Base-by-base conservation (phyloP, 169 alveolate genomes). In the Cryptosporidium bovis region DNA sequence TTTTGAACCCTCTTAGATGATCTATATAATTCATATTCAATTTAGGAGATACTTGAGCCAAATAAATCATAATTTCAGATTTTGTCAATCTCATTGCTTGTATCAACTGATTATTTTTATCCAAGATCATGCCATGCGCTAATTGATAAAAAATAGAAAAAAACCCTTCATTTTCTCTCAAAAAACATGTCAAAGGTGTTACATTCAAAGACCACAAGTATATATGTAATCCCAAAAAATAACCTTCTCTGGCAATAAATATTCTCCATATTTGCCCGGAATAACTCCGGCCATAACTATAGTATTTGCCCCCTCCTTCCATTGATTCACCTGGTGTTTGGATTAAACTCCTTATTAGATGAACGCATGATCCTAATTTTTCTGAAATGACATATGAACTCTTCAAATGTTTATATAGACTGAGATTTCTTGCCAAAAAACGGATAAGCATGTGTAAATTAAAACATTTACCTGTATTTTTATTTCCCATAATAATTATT, bases 191-290 rank as follows among this genome's bases (percentile, higher is more conserved):
- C 31, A 77, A 51, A 34, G 77, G 69, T 34, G 62, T 46, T 60
- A 64, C 44, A 29, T 77, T 77, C 15, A 77, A 62, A n/a, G 77
- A 56, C 87, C 87, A 77, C 60, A 77, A 8, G 33, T 60, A 44
- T 10, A 77, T 5, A 60, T 77, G 69, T 5, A 56, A 40, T 16
- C 87, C 87, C 24, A 56, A n/a, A 20, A 77, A 62, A n/a, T 71
- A 77, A 8, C 65, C 56, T 20, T 77, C 87, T 24, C 51, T 60
- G 40, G 34, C 87, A 77, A 77, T 56, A 62, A 60, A 77, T 58
- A 77, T 77, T 58, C 87, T 55, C 87, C 87, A 77, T 13, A 77
- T 18, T 60, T 77, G 77, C 6, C 87, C 87, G 3, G 71, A 56
- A 20, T 56, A 56, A 36, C 87, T 77, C 40, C 46, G 40, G 1